These are phyloP conservation scores for Penicillium sp. DNA, from an alignment of 2,329 filamentous ascomycete genomes.

Conservation along the genomic window DNA sequence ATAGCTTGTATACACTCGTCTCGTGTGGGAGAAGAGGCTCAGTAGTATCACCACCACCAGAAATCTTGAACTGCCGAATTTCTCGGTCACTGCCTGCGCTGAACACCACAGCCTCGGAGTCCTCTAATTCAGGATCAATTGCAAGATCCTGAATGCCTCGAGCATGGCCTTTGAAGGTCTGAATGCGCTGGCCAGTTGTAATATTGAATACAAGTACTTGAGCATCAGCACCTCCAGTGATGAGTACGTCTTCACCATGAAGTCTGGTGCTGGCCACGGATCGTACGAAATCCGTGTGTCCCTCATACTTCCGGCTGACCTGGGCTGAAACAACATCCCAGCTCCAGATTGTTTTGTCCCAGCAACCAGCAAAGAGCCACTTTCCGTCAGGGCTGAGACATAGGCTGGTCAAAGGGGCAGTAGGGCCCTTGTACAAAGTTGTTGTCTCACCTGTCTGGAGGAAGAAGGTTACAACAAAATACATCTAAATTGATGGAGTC, in stretches of 20 bases:
- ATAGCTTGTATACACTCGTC: conserved; percentile 77
- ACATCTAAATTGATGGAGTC: too few relatives aligned
- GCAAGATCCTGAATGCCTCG: conserved; percentile 75
- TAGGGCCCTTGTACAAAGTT: conserved; percentile 63
- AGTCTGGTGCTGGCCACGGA: conserved; percentile 60
- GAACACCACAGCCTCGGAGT: conserved; percentile 53
- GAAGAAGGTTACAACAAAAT: conserved; percentile 9
- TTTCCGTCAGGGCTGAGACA: conserved; percentile 57
- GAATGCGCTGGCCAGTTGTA: conserved; percentile 59
- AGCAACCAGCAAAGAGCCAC: conserved; percentile 74
- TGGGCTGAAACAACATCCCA: conserved; percentile 62
- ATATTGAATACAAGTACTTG: conserved; percentile 81
- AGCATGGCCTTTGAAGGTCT: conserved; percentile 70
- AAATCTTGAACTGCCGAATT: conserved; percentile 60
- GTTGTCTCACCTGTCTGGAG: conserved; percentile 42
- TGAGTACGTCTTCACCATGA: conserved; percentile 55
- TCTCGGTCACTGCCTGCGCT: conserved; percentile 75
- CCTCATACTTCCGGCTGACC: conserved; percentile 57
- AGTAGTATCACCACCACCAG: conserved; percentile 42
- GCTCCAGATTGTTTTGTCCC: conserved; percentile 89
- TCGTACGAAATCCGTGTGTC: conserved; percentile 90
- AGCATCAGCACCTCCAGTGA: conserved; percentile 72
- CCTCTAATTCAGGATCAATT: conserved; percentile 57
- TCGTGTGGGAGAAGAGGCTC: conserved; percentile 72
- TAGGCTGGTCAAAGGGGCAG: conserved; percentile 72